Evolutionary conservation across 257 asterid species (phyloP), one percentile per base, ranked within the genome.

Genomic region (Gentiana dahurica): DNA sequence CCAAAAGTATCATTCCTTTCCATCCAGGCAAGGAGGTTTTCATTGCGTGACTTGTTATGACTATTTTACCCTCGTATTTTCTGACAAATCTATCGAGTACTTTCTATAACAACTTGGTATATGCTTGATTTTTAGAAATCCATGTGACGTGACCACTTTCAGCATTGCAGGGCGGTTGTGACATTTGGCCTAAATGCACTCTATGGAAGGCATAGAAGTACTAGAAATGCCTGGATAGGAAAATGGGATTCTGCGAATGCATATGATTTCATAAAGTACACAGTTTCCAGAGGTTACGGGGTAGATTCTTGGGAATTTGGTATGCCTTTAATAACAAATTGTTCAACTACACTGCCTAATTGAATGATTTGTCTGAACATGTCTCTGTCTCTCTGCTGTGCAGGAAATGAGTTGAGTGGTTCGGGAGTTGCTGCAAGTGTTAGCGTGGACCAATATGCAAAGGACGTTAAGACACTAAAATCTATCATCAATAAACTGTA

Each of bases 291-390:
- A 69, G 86, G 81, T 52, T 85, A 91, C 77, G 66, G 57, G 35
- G 68, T 91, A 11, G 79, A 82, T 64, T 83, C 95, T n/a, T 91
- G 97, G 98, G 98, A 92, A 81, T 78, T 83, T 54, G 98, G 98
- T 91, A 87, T 44, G 10, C 4, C 38, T 39, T 48, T 65, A 6
- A 35, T 50, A 39, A 32, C 34, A 50, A 41, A 49, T 60, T 32
- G 56, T 51, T 59, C 2, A 2, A 13, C 12, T 24, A 47, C 58
- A 38, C 53, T 37, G 58, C 24, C 68, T 49, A 49, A 54, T 50
- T 32, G 57, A 34, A 41, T 58, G 41, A 55, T 57, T 60, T 47
- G 55, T 51, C 44, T 77, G 58, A 34, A 15, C 51, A 57, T 58
- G 33, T 13, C 53, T 8, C 62, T 50, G 47, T 55, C 64, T 54